A percentile compares a stretch with the other conserved stretches of the same genome.
phyloP scores from a whole-genome alignment of 169 alveolate genomes.

The Plasmodium relictum region DNA sequence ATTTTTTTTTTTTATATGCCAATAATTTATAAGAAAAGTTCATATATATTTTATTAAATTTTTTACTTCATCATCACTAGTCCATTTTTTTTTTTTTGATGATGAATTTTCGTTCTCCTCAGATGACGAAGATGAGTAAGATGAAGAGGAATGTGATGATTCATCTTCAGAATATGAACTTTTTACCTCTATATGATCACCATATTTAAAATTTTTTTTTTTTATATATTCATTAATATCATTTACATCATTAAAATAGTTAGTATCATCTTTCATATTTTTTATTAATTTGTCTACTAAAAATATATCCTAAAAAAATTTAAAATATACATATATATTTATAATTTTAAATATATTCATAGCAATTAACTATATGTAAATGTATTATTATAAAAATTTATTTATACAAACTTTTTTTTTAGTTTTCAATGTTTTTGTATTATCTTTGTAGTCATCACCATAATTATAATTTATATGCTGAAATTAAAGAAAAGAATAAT shows the following conservation, averaged over 20 bases:
- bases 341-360: not conserved
- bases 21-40: too few relatives aligned
- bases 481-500: not conserved
- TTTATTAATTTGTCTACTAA: constrained; percentile 4
- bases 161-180: not conserved
- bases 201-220: constrained; percentile 9
- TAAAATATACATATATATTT: not conserved
- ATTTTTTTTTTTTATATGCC: too few relatives aligned
- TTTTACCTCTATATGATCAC: not conserved
- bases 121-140: constrained; percentile 13
- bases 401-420: constrained; percentile 7
- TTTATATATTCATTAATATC: constrained; percentile 1
- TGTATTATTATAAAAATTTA: not conserved
- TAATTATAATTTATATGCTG: constrained; percentile 54
- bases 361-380: not conserved
- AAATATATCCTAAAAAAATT: not conserved
- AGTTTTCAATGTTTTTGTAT: not conserved
- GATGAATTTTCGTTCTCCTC: constrained; percentile 9
- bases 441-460: constrained; percentile 22
- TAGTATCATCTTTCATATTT: not conserved
- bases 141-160: constrained; percentile 26
- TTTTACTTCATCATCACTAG: constrained; percentile 30
- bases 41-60: not conserved
- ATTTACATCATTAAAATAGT: not conserved
- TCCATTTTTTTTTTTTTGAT: constrained; percentile 24